A percentile compares a stretch with the other conserved stretches of the same genome.
Evolutionary conservation across 2,329 filamentous ascomycete genomes (phyloP).

Genomic region (Pseudocercospora cruenta): DNA sequence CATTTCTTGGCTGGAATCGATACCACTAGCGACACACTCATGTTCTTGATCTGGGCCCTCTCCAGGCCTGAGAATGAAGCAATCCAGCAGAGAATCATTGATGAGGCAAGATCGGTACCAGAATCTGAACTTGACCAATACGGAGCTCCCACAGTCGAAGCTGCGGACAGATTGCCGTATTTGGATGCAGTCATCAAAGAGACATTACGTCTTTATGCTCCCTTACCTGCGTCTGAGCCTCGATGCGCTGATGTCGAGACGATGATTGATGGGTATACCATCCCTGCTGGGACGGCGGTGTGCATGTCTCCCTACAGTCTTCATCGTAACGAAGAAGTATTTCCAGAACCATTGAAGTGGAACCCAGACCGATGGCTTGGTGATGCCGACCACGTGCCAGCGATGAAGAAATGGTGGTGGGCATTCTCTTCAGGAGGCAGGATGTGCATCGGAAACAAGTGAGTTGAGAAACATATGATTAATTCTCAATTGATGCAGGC

Average conservation of each 20-base stretch:
- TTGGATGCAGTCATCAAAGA: slow-evolving; percentile 77
- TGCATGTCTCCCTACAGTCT: slow-evolving; percentile 48
- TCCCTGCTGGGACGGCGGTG: slow-evolving; percentile 44
- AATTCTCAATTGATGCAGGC: no score
- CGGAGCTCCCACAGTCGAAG: slow-evolving; percentile 47
- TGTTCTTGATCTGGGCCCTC: slow-evolving; percentile 56
- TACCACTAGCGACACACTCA: slow-evolving; percentile 57
- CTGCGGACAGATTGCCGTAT: slow-evolving; percentile 51
- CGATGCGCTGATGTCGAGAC: slow-evolving; percentile 44
- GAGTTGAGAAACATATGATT: background rate
- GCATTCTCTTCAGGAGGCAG: slow-evolving; percentile 51
- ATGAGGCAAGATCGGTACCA: slow-evolving; percentile 44
- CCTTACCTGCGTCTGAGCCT: slow-evolving; percentile 57
- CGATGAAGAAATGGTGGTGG: slow-evolving; percentile 50
- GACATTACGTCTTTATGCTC: slow-evolving; percentile 64
- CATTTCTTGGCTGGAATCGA: slow-evolving; percentile 59
- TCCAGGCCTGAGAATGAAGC: slow-evolving; percentile 48
- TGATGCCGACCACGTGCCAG: slow-evolving; percentile 27
- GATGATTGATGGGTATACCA: slow-evolving; percentile 39
- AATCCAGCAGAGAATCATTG: slow-evolving; percentile 51
- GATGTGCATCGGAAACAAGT: slow-evolving; percentile 51
- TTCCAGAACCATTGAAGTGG: slow-evolving; percentile 42
- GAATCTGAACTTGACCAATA: slow-evolving; percentile 28
- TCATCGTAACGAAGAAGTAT: slow-evolving; percentile 48
- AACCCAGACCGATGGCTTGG: slow-evolving; percentile 45